Percentiles rank a stretch among this genome's conserved stretches.
Evolutionary conservation across 495 filamentous ascomycete species (phyloP).

Genomic region (Barbatosphaeria neglecta): DNA sequence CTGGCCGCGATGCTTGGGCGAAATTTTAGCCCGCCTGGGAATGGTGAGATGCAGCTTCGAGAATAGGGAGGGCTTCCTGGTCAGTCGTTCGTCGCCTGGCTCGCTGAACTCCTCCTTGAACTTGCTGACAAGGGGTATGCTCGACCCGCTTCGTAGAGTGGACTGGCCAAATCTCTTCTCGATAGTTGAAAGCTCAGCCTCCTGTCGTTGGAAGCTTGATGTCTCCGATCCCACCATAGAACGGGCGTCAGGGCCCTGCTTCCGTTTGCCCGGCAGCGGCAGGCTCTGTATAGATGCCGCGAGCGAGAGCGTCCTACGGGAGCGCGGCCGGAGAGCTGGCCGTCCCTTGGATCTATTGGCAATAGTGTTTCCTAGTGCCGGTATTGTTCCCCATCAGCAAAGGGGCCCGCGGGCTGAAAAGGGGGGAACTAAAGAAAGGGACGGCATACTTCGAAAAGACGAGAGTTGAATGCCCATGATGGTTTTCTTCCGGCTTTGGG

Average conservation of each 20-base stretch:
- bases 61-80: not conserved
- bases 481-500: not conserved
- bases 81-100: not conserved
- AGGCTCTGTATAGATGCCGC: not conserved
- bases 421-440: too few species aligned
- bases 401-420: not conserved
- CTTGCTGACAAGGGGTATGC: not conserved
- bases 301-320: not conserved
- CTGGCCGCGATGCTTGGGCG: not conserved
- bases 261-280: not conserved
- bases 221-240: not conserved
- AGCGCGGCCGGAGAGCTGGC: not conserved
- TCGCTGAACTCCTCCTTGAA: slow-evolving; percentile 3
- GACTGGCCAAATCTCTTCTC: slow-evolving; percentile 1
- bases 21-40: not conserved
- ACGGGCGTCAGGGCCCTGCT: not conserved
- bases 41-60: slow-evolving; percentile 1
- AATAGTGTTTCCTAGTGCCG: not conserved
- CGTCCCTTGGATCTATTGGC: not conserved
- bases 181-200: slow-evolving; percentile 1
- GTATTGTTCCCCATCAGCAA: not conserved
- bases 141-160: not conserved
- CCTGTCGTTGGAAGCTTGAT: not conserved
- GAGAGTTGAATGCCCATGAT: not conserved
- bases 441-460: not conserved